Percentiles rank a stretch among this genome's conserved stretches.
Evolutionary conservation across 2,329 filamentous ascomycete genomes (phyloP).

Genomic region (Grosmannia clavigera): DNA sequence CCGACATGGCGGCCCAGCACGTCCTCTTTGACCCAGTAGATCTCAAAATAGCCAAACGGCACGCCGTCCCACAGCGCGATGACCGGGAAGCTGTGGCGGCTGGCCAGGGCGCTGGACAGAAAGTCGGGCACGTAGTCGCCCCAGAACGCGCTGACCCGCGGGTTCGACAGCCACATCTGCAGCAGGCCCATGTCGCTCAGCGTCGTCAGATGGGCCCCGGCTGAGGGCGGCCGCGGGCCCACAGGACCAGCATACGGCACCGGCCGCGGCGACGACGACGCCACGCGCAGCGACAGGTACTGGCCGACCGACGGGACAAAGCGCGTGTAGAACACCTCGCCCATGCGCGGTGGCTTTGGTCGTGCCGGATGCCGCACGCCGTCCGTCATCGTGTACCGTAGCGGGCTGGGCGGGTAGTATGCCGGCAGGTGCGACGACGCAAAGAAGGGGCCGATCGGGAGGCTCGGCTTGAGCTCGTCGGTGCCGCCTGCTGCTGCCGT

Average conservation of each 20-base stretch:
- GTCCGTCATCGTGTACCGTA: constrained; percentile 70
- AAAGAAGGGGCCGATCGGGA: constrained; percentile 57
- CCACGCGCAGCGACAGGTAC: constrained; percentile 81
- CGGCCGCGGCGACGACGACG: constrained; percentile 52
- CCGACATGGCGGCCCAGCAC: constrained; percentile 57
- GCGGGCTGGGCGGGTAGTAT: constrained; percentile 74
- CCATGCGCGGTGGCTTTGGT: constrained; percentile 79
- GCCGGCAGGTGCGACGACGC: constrained; percentile 79
- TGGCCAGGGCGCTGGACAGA: constrained; percentile 50
- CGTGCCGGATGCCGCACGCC: constrained; percentile 74
- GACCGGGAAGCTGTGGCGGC: constrained; percentile 71
- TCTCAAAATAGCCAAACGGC: constrained; percentile 93
- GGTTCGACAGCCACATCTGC: constrained; percentile 78
- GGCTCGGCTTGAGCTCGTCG: constrained; percentile 17
- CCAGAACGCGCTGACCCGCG: constrained; percentile 80
- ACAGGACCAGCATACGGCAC: constrained; percentile 52
- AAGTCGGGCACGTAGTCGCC: constrained; percentile 55
- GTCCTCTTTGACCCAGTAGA: constrained; percentile 98
- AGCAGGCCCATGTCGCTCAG: constrained; percentile 49
- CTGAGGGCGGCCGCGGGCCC: constrained; percentile 26
- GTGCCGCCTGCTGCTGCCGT: neutral
- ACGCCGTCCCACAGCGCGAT: constrained; percentile 91
- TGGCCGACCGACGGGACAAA: constrained; percentile 72
- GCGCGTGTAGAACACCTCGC: constrained; percentile 81
- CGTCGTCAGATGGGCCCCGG: constrained; percentile 24